Percentiles rank a stretch among this genome's conserved stretches.
These are phyloP conservation scores for Kregervanrija delftensis DNA, from an alignment of 805 yeast species.

Conservation along the genomic window DNA sequence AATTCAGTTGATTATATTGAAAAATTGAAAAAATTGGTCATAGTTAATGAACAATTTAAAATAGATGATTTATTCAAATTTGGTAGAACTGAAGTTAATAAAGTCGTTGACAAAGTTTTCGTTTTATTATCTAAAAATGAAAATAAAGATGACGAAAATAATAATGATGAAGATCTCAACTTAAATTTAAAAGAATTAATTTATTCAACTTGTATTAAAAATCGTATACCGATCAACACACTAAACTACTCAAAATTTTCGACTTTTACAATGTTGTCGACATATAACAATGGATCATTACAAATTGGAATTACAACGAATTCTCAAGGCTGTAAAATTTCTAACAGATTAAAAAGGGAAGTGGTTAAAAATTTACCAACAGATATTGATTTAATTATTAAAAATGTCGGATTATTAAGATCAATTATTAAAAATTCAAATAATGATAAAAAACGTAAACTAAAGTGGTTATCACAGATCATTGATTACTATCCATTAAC, in stretches of 20 bases:
- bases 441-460: constrained; percentile 44
- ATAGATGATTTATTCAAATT: constrained; percentile 39
- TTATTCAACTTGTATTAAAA: constrained; percentile 43
- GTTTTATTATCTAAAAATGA: constrained; percentile 37
- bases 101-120: constrained; percentile 71
- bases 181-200: constrained; percentile 32
- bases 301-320: constrained; percentile 80
- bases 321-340: constrained; percentile 86
- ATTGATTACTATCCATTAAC: constrained; percentile 84
- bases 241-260: constrained; percentile 67
- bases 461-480: constrained; percentile 82
- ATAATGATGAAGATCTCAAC: too few species aligned
- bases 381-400: constrained; percentile 63
- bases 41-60: constrained; percentile 28
- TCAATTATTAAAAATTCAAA: constrained; percentile 28
- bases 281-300: constrained; percentile 58
- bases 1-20: too few species aligned
- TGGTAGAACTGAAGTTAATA: constrained; percentile 59
- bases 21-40: neutral
- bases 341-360: constrained; percentile 73
- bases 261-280: constrained; percentile 70
- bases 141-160: constrained; percentile 6
- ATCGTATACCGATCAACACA: constrained; percentile 78
- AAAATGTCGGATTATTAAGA: constrained; percentile 63
- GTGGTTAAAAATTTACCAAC: constrained; percentile 57